Evolutionary conservation across 176 grass and related monocot genomes (phyloP).

Genomic region (Hyparrhenia diplandra): DNA sequence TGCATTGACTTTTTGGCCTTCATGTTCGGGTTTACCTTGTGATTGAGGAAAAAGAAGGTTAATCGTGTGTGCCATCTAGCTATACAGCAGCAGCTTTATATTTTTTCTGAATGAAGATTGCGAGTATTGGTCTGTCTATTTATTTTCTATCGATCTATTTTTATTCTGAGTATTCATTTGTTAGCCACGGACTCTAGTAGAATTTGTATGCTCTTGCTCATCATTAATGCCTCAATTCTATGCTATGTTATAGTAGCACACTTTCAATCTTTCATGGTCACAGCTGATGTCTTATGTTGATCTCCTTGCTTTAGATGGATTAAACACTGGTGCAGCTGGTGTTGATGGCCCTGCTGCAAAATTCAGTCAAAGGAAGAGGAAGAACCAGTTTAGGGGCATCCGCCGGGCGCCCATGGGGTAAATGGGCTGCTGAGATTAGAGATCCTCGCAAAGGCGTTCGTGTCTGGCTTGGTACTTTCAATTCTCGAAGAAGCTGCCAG

Average conservation of each 20-base stretch:
- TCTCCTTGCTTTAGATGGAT: slow-evolving; percentile 32
- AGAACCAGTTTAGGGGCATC: slow-evolving; percentile 90
- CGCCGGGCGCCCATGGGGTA: slow-evolving; percentile 89
- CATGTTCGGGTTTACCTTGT: background rate
- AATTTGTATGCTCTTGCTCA: background rate
- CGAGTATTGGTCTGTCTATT: background rate
- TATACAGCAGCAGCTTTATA: background rate
- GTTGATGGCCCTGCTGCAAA: slow-evolving; percentile 20
- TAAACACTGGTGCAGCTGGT: slow-evolving; percentile 14
- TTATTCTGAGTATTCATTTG: background rate
- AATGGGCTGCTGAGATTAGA: slow-evolving; percentile 99
- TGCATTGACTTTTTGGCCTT: background rate
- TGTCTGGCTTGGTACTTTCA: slow-evolving; percentile 94
- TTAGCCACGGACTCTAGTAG: background rate
- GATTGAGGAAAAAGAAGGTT: background rate
- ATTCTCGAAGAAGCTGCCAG: slow-evolving; percentile 91
- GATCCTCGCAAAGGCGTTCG: slow-evolving; percentile 89
- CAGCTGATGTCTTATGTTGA: slow-evolving; percentile 7
- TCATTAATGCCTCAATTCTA: background rate
- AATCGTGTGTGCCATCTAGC: background rate
- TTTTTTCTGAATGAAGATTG: background rate
- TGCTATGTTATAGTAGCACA: background rate
- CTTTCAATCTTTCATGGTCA: background rate
- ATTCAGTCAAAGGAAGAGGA: slow-evolving; percentile 56
- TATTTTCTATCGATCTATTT: background rate